A percentile compares a stretch with the other conserved stretches of the same genome.
These are phyloP conservation scores for Metrosideros polymorpha DNA, from an alignment of 441 rosid species.

Conservation along the genomic window DNA sequence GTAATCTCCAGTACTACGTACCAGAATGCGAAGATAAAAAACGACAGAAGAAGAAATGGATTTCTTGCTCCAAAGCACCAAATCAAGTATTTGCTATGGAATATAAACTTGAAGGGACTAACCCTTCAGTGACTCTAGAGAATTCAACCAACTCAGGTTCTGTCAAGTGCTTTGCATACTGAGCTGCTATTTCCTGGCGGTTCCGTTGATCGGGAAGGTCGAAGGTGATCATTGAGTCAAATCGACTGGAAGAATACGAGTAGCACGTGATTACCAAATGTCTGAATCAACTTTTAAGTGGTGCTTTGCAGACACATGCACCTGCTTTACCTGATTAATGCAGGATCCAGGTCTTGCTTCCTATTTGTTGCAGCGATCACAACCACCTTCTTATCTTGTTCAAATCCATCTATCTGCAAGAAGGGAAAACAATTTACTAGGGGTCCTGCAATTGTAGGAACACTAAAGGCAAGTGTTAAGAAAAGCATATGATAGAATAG, in stretches of 20 bases:
- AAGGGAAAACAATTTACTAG: not conserved
- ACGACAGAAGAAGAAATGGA: not conserved
- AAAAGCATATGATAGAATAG: not conserved
- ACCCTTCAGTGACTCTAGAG: slow-evolving; percentile 56
- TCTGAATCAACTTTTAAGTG: not conserved
- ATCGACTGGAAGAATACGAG: slow-evolving; percentile 44
- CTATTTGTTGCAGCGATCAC: slow-evolving; percentile 92
- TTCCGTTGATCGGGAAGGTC: slow-evolving; percentile 64
- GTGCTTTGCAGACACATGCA: not conserved
- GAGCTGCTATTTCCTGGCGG: slow-evolving; percentile 65
- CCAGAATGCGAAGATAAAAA: fast-evolving
- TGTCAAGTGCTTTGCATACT: slow-evolving; percentile 79
- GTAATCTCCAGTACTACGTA: not conserved
- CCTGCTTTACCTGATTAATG: slow-evolving; percentile 59
- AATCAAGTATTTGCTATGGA: not conserved
- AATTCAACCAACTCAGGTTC: slow-evolving; percentile 59
- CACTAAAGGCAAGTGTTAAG: not conserved
- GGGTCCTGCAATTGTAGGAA: not conserved
- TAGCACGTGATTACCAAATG: not conserved
- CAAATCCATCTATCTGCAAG: slow-evolving; percentile 89
- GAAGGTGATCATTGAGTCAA: slow-evolving; percentile 74
- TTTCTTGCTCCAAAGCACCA: not conserved
- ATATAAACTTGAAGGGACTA: slow-evolving; percentile 1
- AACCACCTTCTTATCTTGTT: slow-evolving; percentile 80
- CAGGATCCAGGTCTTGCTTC: slow-evolving; percentile 93